These are phyloP conservation scores for Sporisorium sorghi DNA, from an alignment of 1,284 basidiomycete species.

Conservation along the genomic window DNA sequence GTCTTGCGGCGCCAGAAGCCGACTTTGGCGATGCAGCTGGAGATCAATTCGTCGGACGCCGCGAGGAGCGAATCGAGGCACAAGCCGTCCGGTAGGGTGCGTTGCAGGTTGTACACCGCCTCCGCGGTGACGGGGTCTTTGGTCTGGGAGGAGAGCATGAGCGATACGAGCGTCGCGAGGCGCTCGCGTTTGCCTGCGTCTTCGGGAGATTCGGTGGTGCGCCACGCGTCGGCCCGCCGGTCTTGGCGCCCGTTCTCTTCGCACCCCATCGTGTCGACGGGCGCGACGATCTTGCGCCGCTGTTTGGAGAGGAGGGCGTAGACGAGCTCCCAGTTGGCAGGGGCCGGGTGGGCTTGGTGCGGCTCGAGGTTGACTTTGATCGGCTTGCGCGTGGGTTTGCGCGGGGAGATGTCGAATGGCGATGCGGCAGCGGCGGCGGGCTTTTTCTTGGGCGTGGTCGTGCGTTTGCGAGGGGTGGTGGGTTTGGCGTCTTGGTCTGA, in stretches of 20 bases:
- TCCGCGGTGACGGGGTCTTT: conserved; percentile 81
- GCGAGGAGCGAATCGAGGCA: conserved; percentile 79
- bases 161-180: conserved; percentile 85
- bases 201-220: conserved; percentile 40
- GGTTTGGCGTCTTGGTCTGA: background rate
- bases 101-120: conserved; percentile 82
- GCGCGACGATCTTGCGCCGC: conserved; percentile 61
- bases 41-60: conserved; percentile 77
- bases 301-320: conserved; percentile 53
- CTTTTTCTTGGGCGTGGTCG: conserved; percentile 20
- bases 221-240: conserved; percentile 51
- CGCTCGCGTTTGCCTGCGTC: conserved; percentile 75
- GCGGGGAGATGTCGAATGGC: conserved; percentile 49
- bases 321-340: conserved; percentile 53
- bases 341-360: conserved; percentile 59
- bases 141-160: conserved; percentile 91
- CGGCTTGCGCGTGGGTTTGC: conserved; percentile 51
- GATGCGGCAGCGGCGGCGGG: conserved; percentile 22
- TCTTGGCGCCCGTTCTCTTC: conserved; percentile 62
- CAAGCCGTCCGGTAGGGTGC: conserved; percentile 80
- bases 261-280: conserved; percentile 69
- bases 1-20: conserved; percentile 94
- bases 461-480: conserved; percentile 7
- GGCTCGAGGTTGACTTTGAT: conserved; percentile 64
- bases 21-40: conserved; percentile 84